Conservation (phyloP, 2,329 filamentous ascomycete species). For the Diaporthe sp. region DNA sequence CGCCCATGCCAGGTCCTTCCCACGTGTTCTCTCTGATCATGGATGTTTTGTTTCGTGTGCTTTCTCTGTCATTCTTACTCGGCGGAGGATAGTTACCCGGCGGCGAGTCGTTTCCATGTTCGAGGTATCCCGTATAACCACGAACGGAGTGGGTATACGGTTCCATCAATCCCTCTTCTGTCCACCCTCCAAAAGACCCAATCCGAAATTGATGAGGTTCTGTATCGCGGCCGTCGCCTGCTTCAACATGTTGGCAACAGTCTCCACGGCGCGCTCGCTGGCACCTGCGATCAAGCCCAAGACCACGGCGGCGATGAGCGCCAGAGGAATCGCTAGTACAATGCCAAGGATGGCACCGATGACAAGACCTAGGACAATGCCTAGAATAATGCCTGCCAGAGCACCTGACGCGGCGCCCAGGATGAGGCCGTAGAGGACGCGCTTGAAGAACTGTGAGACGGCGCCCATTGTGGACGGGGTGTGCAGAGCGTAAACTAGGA, state of each 20-base stretch:
- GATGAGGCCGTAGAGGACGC: constrained; percentile 30
- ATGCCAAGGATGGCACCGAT: constrained; percentile 25
- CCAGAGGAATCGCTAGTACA: constrained; percentile 16
- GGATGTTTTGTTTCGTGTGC: background rate
- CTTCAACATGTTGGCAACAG: constrained; percentile 3
- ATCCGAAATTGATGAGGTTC: constrained; percentile 7
- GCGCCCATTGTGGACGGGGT: constrained; percentile 8
- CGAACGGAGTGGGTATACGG: background rate
- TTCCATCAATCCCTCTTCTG: constrained; percentile 23
- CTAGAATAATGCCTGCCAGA: constrained; percentile 14
- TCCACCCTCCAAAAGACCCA: constrained; percentile 2
- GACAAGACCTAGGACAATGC: constrained; percentile 25
- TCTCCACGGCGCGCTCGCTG: constrained; percentile 29
- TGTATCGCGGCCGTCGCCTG: background rate
- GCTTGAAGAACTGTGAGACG: constrained; percentile 31
- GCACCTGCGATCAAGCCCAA: constrained; percentile 30
- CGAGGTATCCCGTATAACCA: background rate
- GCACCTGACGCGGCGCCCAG: constrained; percentile 22
- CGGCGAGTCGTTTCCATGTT: background rate
- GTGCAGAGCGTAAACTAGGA: background rate
- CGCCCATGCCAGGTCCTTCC: background rate
- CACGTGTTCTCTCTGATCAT: background rate
- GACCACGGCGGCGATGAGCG: constrained; percentile 20
- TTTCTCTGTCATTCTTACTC: background rate
- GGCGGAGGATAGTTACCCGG: background rate